phyloP scores from a whole-genome alignment of 225 moss, liverwort and hornwort genomes.

The Neckera pumila region DNA sequence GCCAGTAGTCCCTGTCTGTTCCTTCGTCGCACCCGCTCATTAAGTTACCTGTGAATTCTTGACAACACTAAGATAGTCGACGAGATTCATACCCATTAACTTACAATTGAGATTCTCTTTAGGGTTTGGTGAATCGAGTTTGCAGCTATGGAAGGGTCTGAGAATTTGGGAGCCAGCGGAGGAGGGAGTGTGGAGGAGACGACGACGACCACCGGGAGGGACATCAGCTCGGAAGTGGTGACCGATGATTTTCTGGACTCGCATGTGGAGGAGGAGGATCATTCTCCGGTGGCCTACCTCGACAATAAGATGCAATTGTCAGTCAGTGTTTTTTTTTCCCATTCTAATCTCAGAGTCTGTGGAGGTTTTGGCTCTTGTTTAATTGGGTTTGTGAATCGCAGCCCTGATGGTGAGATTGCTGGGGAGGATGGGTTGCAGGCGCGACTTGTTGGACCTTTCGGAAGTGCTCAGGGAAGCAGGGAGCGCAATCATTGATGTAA shows the following conservation, averaged over 20 bases:
- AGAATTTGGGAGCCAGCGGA: neutral
- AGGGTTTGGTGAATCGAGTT: slow-evolving; percentile 1
- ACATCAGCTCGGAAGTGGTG: slow-evolving; percentile 12
- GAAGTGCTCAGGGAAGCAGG: slow-evolving; percentile 75
- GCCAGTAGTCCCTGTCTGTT: neutral
- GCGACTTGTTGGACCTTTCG: slow-evolving; percentile 79
- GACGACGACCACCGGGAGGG: neutral
- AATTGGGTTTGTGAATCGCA: neutral
- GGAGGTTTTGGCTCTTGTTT: neutral
- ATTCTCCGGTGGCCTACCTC: slow-evolving; percentile 20
- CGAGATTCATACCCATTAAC: neutral
- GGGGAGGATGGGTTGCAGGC: slow-evolving; percentile 24
- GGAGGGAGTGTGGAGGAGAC: neutral
- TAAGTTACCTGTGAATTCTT: neutral
- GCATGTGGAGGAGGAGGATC: slow-evolving; percentile 19
- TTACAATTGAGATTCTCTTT: neutral
- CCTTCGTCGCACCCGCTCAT: neutral
- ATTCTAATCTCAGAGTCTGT: neutral
- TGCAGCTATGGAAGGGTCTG: neutral
- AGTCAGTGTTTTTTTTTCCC: neutral
- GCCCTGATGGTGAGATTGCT: neutral
- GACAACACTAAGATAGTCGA: neutral
- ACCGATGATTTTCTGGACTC: slow-evolving; percentile 30
- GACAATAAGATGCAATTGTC: slow-evolving; percentile 48
- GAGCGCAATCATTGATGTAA: slow-evolving; percentile 92